These are phyloP conservation scores for Inonotus hispidus DNA, from an alignment of 1,284 basidiomycete species.

Conservation along the genomic window DNA sequence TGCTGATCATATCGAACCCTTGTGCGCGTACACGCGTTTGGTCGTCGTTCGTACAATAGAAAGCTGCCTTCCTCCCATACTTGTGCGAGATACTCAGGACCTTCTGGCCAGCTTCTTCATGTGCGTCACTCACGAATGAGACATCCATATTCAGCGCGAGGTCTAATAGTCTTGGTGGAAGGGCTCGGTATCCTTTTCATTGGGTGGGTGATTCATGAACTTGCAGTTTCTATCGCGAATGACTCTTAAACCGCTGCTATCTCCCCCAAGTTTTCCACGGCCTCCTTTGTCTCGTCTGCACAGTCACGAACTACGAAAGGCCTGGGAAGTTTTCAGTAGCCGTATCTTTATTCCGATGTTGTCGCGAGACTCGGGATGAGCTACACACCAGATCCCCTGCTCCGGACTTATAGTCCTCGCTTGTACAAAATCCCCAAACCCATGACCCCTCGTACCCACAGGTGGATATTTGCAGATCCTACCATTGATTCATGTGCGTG, in stretches of 20 bases:
- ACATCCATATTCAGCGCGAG: slow-evolving; percentile 29
- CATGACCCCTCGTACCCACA: slow-evolving; percentile 26
- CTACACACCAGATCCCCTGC: slow-evolving; percentile 22
- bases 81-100: slow-evolving; percentile 30
- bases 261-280: slow-evolving; percentile 17
- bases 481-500: slow-evolving; percentile 32
- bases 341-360: neutral
- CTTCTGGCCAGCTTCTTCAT: slow-evolving; percentile 27
- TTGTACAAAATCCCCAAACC: slow-evolving; percentile 25
- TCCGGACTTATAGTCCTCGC: slow-evolving; percentile 23
- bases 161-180: slow-evolving; percentile 26
- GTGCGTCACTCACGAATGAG: slow-evolving; percentile 26
- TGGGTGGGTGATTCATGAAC: no score
- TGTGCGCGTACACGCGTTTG: slow-evolving; percentile 29
- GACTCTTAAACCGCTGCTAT: slow-evolving; percentile 18
- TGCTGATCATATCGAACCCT: slow-evolving; percentile 32
- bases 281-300: slow-evolving; percentile 27
- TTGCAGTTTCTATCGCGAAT: no score
- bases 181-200: no score
- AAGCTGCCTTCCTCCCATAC: slow-evolving; percentile 26
- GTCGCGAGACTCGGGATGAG: neutral
- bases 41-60: slow-evolving; percentile 30
- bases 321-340: neutral
- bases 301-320: slow-evolving; percentile 22
- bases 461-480: slow-evolving; percentile 28